Evolutionary conservation across 257 asterid genomes (phyloP).

Genomic region (Penstemon davidsonii): DNA sequence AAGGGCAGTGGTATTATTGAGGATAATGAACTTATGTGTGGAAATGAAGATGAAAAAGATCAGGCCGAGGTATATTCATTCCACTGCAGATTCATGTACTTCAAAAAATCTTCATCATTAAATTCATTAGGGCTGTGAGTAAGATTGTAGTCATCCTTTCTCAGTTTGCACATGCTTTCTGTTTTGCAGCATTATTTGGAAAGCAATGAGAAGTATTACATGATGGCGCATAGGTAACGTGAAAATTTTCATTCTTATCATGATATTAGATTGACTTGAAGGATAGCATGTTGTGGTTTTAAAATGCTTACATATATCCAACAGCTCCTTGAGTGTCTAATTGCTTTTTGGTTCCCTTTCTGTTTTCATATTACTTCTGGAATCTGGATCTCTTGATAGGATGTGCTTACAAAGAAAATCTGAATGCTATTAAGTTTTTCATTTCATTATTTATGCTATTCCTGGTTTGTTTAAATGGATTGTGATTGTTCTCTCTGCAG

Average conservation of each 20-base stretch:
- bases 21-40: conserved; percentile 60
- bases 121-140: conserved; percentile 2
- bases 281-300: background rate
- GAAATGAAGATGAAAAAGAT: conserved; percentile 85
- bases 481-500: conserved; percentile 48
- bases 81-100: conserved; percentile 11
- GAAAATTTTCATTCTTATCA: conserved; percentile 23
- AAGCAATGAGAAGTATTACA: conserved; percentile 98
- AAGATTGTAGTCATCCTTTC: conserved; percentile 18
- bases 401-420: background rate
- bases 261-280: conserved; percentile 19
- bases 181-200: conserved; percentile 93
- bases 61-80: conserved; percentile 79
- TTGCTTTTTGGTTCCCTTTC: conserved; percentile 7
- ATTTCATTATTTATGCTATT: too few relatives aligned
- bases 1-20: conserved; percentile 46
- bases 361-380: too few relatives aligned
- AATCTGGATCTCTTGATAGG: conserved; percentile 16
- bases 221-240: conserved; percentile 97
- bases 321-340: conserved; percentile 16
- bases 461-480: background rate
- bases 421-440: too few relatives aligned
- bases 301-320: conserved; percentile 21
- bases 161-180: conserved; percentile 30
- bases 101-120: conserved; percentile 23